Conservation (phyloP, 2,329 filamentous ascomycete species). For the Claviceps fusiformis region DNA sequence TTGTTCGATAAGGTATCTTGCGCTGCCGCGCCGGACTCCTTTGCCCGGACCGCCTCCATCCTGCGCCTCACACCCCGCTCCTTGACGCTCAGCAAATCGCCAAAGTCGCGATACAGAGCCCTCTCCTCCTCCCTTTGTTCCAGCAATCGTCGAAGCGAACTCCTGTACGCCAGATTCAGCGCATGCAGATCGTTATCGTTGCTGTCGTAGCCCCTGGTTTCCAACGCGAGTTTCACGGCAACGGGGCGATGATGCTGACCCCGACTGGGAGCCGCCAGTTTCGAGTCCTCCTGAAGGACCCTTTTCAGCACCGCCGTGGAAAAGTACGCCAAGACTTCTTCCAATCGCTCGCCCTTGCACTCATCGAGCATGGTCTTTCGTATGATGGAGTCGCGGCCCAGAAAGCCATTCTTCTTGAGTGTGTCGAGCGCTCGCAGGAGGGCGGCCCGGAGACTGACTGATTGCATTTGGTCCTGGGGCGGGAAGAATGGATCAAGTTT, state of each 20-base stretch:
- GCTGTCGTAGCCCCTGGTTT: constrained; percentile 43
- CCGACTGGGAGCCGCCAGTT: constrained; percentile 15
- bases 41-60: constrained; percentile 30
- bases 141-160: constrained; percentile 46
- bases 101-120: constrained; percentile 48
- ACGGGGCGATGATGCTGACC: constrained; percentile 27
- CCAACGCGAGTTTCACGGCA: constrained; percentile 42
- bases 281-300: constrained; percentile 32
- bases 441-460: constrained; percentile 74
- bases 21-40: constrained; percentile 12
- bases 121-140: constrained; percentile 46
- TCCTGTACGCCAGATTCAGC: constrained; percentile 61
- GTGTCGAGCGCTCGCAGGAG: constrained; percentile 71
- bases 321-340: constrained; percentile 73
- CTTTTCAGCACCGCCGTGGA: constrained; percentile 73
- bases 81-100: constrained; percentile 49
- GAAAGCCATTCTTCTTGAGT: constrained; percentile 71
- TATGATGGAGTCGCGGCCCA: constrained; percentile 67
- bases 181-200: constrained; percentile 44
- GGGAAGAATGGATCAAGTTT: constrained; percentile 88
- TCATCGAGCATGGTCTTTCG: constrained; percentile 96
- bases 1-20: constrained; percentile 26
- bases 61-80: constrained; percentile 42
- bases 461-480: constrained; percentile 78
- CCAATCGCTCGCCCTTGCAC: constrained; percentile 81